A percentile compares a stretch with the other conserved stretches of the same genome.
Evolutionary conservation across 345 rosid genomes (phyloP).

Genomic region (Ceriops zippeliana): DNA sequence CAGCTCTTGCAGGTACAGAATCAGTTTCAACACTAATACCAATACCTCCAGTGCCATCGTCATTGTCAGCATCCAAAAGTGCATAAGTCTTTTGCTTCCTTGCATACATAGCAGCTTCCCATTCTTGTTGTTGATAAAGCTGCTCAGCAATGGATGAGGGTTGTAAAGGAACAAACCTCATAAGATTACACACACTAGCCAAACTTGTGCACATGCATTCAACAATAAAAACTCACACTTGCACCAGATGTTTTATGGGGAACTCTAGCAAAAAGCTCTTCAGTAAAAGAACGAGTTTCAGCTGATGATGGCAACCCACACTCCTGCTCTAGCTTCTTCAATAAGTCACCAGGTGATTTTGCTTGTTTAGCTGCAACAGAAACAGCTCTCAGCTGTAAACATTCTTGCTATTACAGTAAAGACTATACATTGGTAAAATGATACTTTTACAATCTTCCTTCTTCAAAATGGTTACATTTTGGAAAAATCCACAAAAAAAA

Average conservation of each 20-base stretch:
- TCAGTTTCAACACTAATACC: conserved; percentile 29
- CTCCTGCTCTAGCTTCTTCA: conserved; percentile 42
- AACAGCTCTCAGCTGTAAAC: not conserved
- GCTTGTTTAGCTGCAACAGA: conserved; percentile 65
- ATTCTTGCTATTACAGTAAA: not conserved
- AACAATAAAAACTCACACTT: conserved; percentile 46
- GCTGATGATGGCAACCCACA: conserved; percentile 48
- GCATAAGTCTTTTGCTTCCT: conserved; percentile 67
- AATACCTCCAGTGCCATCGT: conserved; percentile 46
- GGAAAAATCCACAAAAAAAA: too few relatives aligned
- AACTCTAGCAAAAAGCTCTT: conserved; percentile 54
- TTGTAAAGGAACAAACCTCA: not conserved
- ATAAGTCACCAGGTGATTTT: conserved; percentile 51
- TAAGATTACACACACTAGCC: not conserved
- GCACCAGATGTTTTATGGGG: conserved; percentile 44
- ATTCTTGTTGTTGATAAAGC: conserved; percentile 82
- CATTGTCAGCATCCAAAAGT: conserved; percentile 73
- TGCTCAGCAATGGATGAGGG: conserved; percentile 14
- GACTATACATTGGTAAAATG: not conserved
- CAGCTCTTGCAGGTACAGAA: conserved; percentile 44
- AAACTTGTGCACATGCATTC: conserved; percentile 1
- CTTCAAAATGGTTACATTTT: not conserved
- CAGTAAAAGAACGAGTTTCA: conserved; percentile 49
- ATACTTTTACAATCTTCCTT: not conserved
- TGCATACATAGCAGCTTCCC: conserved; percentile 74